A percentile compares a stretch with the other conserved stretches of the same genome.
These are phyloP conservation scores for Penstemon davidsonii DNA, from an alignment of 257 asterid species.

Conservation along the genomic window DNA sequence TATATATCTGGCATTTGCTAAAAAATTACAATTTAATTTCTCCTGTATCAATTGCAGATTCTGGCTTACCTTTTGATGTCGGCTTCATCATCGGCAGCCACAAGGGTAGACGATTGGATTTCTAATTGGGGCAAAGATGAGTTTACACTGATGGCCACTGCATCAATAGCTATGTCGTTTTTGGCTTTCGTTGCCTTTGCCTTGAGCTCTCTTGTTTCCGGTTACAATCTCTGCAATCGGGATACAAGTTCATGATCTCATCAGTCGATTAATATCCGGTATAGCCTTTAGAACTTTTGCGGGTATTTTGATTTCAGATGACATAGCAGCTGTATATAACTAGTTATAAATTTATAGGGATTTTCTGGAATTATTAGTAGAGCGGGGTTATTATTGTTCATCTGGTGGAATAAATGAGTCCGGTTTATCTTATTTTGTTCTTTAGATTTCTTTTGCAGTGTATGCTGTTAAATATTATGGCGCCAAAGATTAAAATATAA, in stretches of 20 bases:
- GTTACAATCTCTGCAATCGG: conserved; percentile 64
- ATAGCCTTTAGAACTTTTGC: too few relatives aligned
- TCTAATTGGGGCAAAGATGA: conserved; percentile 84
- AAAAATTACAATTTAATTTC: not conserved
- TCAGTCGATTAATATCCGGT: not conserved
- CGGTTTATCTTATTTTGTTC: too few relatives aligned
- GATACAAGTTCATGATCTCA: conserved; percentile 37
- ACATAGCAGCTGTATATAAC: too few relatives aligned
- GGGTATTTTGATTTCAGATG: too few relatives aligned
- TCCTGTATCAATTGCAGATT: conserved; percentile 41
- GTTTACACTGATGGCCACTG: conserved; percentile 79
- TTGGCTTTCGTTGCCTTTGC: conserved; percentile 76
- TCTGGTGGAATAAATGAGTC: too few relatives aligned
- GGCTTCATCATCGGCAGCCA: conserved; percentile 87
- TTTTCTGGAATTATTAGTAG: too few relatives aligned
- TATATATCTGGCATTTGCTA: too few relatives aligned
- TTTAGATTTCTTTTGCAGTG: too few relatives aligned
- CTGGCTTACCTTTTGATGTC: conserved; percentile 84
- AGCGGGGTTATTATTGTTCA: too few relatives aligned
- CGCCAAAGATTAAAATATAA: too few relatives aligned
- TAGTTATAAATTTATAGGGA: too few relatives aligned
- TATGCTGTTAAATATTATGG: too few relatives aligned
- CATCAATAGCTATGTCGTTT: conserved; percentile 73
- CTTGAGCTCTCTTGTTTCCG: conserved; percentile 67
- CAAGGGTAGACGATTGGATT: conserved; percentile 81